Evolutionary conservation across 1,139 yeast species (phyloP), one percentile per base, ranked within the genome.

Genomic region (Blastobotrys ciferrii): DNA sequence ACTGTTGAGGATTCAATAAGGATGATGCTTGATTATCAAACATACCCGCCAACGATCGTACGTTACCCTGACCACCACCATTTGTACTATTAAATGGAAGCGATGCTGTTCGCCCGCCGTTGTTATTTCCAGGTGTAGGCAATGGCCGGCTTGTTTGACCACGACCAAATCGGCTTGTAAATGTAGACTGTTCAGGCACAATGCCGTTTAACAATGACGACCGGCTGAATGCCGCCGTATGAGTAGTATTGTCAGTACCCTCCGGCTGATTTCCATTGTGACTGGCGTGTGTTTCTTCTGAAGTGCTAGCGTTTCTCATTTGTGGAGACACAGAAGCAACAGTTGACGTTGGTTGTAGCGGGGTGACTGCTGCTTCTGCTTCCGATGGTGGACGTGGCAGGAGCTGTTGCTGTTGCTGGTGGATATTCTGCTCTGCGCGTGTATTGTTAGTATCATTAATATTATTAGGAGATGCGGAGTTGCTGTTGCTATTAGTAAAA

Each of bases 11-110:
- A 15, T 33, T 33, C 38, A 33, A 19, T 11, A 33, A 19, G 7
- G 38, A 33, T 4, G 38, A 33, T 4, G 38, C 13, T 14, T 15
- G 38, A 17, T 19, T 33, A 19, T 33, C 38, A 12, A 33, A 33
- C 17, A 33, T 6, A 6, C 38, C 38, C 6, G 17, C 38, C 12
- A 33, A 33, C 15, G 38, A 33, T 4, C 38, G 18, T 9, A 33
- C 38, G 17, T 33, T 33, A n/a, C 38, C 38, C 28, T 23, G 28
- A 23, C 9, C 9, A 23, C 9, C 9, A 23, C 28, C n/a, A n/a
- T n/a, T 23, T 5, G 28, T 23, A 23, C 5, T 23, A 23, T 23
- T 23, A 9, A 23, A 23, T 23, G 28, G 28, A 5, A 23, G 28
- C 9, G 28, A 23, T 23, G 28, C 5, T 23, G 28, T 23, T 23